These are phyloP conservation scores for Monosporascus sp. DNA, from an alignment of 2,329 filamentous ascomycete species.

Conservation along the genomic window DNA sequence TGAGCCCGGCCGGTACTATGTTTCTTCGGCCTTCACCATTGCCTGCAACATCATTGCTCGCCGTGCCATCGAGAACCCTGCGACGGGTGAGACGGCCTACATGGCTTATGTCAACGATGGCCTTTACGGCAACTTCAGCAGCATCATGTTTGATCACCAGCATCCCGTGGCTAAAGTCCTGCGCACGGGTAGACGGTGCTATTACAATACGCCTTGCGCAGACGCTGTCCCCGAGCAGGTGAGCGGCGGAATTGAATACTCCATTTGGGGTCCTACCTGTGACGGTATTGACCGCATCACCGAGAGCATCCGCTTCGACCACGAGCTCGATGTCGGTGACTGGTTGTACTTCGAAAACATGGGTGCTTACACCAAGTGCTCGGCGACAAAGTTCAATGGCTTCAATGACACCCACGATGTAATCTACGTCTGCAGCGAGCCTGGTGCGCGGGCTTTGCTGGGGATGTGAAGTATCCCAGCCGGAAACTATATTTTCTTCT, in stretches of 20 bases:
- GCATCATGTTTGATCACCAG: conserved; percentile 99
- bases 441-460: conserved; percentile 73
- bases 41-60: conserved; percentile 95
- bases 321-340: conserved; percentile 82
- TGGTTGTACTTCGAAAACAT: conserved; percentile 99
- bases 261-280: conserved; percentile 96
- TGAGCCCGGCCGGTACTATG: conserved; percentile 95
- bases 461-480: conserved; percentile 16
- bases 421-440: conserved; percentile 92
- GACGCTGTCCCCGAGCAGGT: conserved; percentile 34
- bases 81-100: conserved; percentile 64
- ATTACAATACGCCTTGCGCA: conserved; percentile 53
- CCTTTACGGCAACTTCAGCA: conserved; percentile 96
- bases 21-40: conserved; percentile 86
- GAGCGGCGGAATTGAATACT: conserved; percentile 68
- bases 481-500: neutral
- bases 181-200: conserved; percentile 51
- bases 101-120: conserved; percentile 99
- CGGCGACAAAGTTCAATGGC: conserved; percentile 94
- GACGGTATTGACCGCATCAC: conserved; percentile 96
- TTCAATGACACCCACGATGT: conserved; percentile 90
- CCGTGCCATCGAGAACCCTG: conserved; percentile 74
- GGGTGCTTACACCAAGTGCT: conserved; percentile 98
- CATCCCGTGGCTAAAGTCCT: conserved; percentile 81
- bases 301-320: conserved; percentile 70